phyloP scores from a whole-genome alignment of 495 filamentous ascomycete species.

The Daldinia concentrica region DNA sequence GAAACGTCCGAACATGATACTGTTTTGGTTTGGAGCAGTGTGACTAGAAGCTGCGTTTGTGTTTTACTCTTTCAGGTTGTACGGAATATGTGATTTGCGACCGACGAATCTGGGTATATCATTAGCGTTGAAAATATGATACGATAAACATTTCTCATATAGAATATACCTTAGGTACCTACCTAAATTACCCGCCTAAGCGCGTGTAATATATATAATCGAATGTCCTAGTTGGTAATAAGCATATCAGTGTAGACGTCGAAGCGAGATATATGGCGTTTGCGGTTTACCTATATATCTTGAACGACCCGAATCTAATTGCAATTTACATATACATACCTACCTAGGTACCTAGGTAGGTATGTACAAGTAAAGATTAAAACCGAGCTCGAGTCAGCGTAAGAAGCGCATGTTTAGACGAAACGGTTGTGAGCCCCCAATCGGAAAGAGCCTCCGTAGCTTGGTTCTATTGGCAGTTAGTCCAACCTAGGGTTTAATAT shows the following conservation, averaged over 20 bases:
- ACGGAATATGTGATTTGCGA: background rate
- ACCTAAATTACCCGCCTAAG: background rate
- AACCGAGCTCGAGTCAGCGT: background rate
- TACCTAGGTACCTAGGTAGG: background rate
- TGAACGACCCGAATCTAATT: conserved; percentile 7
- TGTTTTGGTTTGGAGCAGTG: conserved; percentile 19
- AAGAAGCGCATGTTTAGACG: conserved; percentile 13
- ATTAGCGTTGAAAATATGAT: background rate
- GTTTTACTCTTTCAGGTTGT: conserved; percentile 5
- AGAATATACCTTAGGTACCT: too few relatives aligned
- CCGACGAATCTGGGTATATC: background rate
- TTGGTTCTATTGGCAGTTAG: conserved; percentile 27
- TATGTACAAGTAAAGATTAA: conserved; percentile 1
- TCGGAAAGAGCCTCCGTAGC: conserved; percentile 30
- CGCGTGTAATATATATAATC: background rate
- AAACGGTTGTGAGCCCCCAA: conserved; percentile 33
- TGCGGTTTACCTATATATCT: background rate
- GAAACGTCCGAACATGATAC: conserved; percentile 27
- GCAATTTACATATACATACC: background rate
- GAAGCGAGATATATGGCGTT: background rate
- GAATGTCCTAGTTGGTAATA: background rate
- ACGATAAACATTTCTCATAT: background rate
- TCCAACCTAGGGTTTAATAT: too few relatives aligned
- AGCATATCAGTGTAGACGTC: background rate
- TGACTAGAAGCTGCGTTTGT: conserved; percentile 9